Evolutionary conservation across 2,329 filamentous ascomycete species (phyloP).

Genomic region (Clathrospora elynae): DNA sequence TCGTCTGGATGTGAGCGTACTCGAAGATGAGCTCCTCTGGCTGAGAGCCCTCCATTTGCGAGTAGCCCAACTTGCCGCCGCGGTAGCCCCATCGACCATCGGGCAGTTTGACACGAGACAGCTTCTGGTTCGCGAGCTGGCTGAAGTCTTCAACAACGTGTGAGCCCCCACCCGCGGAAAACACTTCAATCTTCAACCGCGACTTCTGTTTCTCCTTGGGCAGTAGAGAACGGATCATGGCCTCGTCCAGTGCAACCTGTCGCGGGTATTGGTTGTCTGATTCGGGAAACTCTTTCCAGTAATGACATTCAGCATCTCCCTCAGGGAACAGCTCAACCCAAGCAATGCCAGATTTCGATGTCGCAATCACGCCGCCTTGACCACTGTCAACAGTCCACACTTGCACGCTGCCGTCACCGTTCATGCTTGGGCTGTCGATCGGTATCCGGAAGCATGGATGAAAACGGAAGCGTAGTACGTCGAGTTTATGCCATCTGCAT

Average conservation of each 20-base stretch:
- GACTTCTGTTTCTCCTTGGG: slow-evolving; percentile 74
- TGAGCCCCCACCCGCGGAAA: slow-evolving; percentile 75
- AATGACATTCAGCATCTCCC: slow-evolving; percentile 77
- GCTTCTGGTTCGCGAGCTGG: slow-evolving; percentile 67
- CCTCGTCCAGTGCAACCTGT: slow-evolving; percentile 75
- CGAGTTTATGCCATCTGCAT: slow-evolving; percentile 88
- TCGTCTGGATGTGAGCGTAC: slow-evolving; percentile 65
- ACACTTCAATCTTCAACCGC: slow-evolving; percentile 72
- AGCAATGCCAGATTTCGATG: slow-evolving; percentile 79
- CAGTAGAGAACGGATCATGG: slow-evolving; percentile 71
- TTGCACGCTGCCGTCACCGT: slow-evolving; percentile 76
- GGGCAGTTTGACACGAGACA: slow-evolving; percentile 73
- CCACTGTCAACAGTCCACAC: slow-evolving; percentile 83
- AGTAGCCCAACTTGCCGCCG: slow-evolving; percentile 74
- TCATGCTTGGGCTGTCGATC: slow-evolving; percentile 64
- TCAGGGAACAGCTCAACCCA: slow-evolving; percentile 83
- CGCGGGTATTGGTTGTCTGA: slow-evolving; percentile 66
- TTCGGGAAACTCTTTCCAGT: slow-evolving; percentile 79
- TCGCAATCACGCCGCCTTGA: slow-evolving; percentile 77
- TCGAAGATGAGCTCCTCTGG: slow-evolving; percentile 76
- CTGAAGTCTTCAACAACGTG: slow-evolving; percentile 79
- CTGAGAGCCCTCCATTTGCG: slow-evolving; percentile 71
- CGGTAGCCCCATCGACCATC: slow-evolving; percentile 76
- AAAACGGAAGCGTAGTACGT: slow-evolving; percentile 83
- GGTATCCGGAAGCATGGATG: slow-evolving; percentile 90